These are phyloP conservation scores for Chaetomium globosum DNA, from an alignment of 2,329 filamentous ascomycete genomes.

Conservation along the genomic window DNA sequence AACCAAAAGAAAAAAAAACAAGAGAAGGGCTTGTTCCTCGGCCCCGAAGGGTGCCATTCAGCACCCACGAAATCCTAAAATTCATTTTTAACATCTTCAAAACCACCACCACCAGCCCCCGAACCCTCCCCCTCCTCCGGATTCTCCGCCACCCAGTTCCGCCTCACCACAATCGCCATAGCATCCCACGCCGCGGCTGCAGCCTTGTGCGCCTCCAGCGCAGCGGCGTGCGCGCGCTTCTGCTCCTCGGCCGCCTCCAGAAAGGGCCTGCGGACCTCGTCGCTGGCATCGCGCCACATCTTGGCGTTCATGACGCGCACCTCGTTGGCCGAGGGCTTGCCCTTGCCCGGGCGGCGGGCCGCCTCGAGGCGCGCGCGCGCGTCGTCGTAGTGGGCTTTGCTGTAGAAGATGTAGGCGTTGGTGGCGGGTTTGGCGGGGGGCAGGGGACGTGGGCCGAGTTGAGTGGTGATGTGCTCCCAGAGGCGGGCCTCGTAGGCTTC, in stretches of 20 bases:
- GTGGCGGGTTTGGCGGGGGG: slow-evolving; percentile 73
- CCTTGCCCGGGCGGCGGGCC: slow-evolving; percentile 64
- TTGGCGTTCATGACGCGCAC: slow-evolving; percentile 82
- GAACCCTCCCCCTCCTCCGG: slow-evolving; percentile 34
- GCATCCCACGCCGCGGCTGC: slow-evolving; percentile 70
- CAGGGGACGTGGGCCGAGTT: slow-evolving; percentile 73
- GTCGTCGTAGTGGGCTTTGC: slow-evolving; percentile 72
- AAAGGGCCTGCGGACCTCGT: slow-evolving; percentile 75
- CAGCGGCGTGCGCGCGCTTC: slow-evolving; percentile 65
- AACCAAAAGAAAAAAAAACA: too few relatives aligned
- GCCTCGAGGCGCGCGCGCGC: slow-evolving; percentile 64
- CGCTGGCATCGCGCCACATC: slow-evolving; percentile 81
- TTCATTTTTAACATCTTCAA: too few relatives aligned
- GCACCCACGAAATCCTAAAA: too few relatives aligned
- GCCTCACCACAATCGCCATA: slow-evolving; percentile 59
- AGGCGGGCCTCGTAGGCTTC: slow-evolving; percentile 61
- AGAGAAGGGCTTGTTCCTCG: too few relatives aligned
- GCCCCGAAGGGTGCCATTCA: too few relatives aligned
- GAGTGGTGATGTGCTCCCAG: slow-evolving; percentile 54
- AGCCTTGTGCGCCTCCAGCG: slow-evolving; percentile 61
- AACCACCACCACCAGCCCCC: slow-evolving; percentile 38
- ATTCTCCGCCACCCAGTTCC: slow-evolving; percentile 57
- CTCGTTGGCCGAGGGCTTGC: slow-evolving; percentile 72
- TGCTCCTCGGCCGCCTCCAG: slow-evolving; percentile 72
- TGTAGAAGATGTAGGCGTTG: slow-evolving; percentile 89